Evolutionary conservation across 140 eudicot genomes (phyloP).

Genomic region (Stevia rebaudiana): DNA sequence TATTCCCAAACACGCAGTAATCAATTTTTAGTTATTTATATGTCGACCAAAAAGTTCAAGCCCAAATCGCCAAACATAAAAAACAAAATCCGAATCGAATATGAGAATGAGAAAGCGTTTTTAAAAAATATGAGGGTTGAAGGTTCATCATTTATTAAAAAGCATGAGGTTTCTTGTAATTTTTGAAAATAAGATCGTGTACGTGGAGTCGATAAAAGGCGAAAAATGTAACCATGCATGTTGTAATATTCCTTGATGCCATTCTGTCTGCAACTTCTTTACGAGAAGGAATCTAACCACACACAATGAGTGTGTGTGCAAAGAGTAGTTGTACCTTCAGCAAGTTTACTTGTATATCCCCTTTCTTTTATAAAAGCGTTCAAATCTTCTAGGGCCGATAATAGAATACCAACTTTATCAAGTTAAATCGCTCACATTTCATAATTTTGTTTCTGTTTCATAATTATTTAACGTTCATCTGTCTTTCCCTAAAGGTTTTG

Average conservation of each 20-base stretch:
- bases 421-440: constrained; percentile 4
- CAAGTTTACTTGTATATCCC: constrained; percentile 5
- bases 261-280: constrained; percentile 33
- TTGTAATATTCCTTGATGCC: constrained; percentile 28
- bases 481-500: too few relatives aligned
- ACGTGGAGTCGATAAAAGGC: constrained; percentile 8
- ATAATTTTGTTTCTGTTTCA: neutral
- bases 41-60: too few relatives aligned
- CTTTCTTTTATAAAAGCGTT: constrained; percentile 28
- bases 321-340: constrained; percentile 12
- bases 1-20: too few relatives aligned
- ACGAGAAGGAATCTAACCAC: constrained; percentile 19
- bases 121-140: neutral
- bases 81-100: too few relatives aligned
- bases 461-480: too few relatives aligned
- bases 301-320: constrained; percentile 4
- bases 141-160: neutral
- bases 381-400: constrained; percentile 23
- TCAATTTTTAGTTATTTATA: too few relatives aligned
- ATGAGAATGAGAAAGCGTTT: too few relatives aligned
- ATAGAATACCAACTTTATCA: neutral
- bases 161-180: neutral
- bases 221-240: constrained; percentile 26
- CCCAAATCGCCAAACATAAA: too few relatives aligned
- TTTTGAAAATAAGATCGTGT: neutral